These are phyloP conservation scores for Botrytis fragariae DNA, from an alignment of 2,329 filamentous ascomycete genomes.

Conservation along the genomic window DNA sequence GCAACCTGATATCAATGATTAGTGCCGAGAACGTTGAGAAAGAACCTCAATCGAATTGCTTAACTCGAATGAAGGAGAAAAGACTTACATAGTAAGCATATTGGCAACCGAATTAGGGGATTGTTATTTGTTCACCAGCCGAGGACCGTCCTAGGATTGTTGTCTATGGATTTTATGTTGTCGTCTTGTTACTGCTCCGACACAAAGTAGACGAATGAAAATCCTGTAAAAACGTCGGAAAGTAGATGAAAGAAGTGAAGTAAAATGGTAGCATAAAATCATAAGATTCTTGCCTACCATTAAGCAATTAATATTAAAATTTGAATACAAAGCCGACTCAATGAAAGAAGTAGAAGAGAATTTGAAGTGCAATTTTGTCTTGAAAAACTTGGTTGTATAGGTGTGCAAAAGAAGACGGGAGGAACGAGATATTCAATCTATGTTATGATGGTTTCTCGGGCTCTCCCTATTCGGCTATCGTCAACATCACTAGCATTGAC, in stretches of 20 bases:
- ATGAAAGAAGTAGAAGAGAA: conserved; percentile 5
- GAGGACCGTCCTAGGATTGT: not conserved
- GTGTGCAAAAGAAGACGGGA: not conserved
- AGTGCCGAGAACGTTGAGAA: not conserved
- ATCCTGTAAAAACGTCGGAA: not conserved
- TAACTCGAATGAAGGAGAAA: not conserved
- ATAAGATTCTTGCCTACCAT: not conserved
- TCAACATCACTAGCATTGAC: not conserved
- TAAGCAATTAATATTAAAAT: conserved; percentile 5
- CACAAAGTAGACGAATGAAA: not conserved
- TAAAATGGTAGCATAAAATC: not conserved
- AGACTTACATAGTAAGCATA: conserved; percentile 28
- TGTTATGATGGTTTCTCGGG: not conserved
- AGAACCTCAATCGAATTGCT: not conserved
- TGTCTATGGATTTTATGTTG: not conserved
- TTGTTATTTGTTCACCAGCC: not conserved
- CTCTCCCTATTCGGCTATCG: not conserved
- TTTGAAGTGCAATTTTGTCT: not conserved
- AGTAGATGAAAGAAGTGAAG: not conserved
- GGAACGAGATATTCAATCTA: not conserved
- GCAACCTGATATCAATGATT: not conserved
- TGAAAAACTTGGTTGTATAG: conserved; percentile 1
- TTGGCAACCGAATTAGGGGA: not conserved
- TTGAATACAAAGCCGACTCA: not conserved
- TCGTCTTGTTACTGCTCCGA: not conserved